phyloP scores from a whole-genome alignment of 352 stramenopile genomes.

The Pythium volutum region DNA sequence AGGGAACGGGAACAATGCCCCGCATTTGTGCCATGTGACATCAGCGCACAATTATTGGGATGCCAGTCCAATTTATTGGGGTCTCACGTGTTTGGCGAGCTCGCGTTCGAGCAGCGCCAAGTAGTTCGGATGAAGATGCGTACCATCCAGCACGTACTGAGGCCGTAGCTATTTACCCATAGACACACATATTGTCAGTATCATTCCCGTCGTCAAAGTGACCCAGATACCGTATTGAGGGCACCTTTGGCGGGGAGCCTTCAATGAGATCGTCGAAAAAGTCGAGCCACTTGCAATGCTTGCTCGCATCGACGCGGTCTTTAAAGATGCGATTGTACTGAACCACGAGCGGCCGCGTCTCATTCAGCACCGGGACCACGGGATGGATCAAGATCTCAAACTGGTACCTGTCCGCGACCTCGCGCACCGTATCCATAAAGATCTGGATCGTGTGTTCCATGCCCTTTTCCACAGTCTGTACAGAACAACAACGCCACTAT shows the following conservation, averaged over 20 bases:
- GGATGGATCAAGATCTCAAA: conserved; percentile 85
- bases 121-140: conserved; percentile 82
- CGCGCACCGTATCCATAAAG: conserved; percentile 67
- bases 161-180: conserved; percentile 37
- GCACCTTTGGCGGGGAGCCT: conserved; percentile 43
- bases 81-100: conserved; percentile 8
- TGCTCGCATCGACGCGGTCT: conserved; percentile 33
- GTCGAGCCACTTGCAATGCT: conserved; percentile 83
- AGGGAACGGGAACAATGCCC: neutral
- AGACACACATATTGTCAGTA: neutral
- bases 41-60: neutral
- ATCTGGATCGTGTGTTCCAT: conserved; percentile 76
- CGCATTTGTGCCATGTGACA: neutral
- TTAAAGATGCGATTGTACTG: conserved; percentile 82
- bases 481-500: neutral
- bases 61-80: neutral
- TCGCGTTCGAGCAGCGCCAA: conserved; percentile 42
- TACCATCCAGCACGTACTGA: conserved; percentile 75
- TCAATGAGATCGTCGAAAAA: conserved; percentile 84
- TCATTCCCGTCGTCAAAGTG: neutral
- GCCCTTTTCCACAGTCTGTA: conserved; percentile 66
- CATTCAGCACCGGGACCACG: conserved; percentile 86
- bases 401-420: conserved; percentile 48
- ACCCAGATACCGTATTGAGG: too few relatives aligned
- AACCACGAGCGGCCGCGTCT: conserved; percentile 79